Percentiles rank a stretch among this genome's conserved stretches.
These are phyloP conservation scores for Aspergillus glaucus DNA, from an alignment of 2,329 filamentous ascomycete genomes.

Conservation along the genomic window DNA sequence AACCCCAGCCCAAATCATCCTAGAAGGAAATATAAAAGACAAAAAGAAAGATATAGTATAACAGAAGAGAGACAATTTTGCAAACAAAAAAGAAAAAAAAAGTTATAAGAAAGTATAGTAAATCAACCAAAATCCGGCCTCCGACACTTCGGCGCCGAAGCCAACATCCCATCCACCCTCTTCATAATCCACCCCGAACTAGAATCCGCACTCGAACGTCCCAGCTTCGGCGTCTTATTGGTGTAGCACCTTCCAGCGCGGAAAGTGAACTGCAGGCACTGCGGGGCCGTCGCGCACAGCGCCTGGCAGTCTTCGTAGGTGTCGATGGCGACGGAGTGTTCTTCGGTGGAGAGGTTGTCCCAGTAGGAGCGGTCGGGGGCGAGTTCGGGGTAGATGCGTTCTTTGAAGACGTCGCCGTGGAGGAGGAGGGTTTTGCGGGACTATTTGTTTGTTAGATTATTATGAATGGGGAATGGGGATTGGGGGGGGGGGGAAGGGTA, in stretches of 20 bases:
- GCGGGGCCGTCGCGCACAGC: conserved; percentile 18
- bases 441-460: conserved; percentile 16
- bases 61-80: neutral
- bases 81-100: conserved; percentile 1
- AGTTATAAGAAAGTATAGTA: neutral
- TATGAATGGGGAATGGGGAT: neutral
- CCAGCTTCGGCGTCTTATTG: conserved; percentile 24
- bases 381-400: conserved; percentile 30
- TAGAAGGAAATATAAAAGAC: neutral
- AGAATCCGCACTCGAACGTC: conserved; percentile 14
- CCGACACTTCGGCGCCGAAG: conserved; percentile 21
- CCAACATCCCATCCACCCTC: conserved; percentile 23
- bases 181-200: conserved; percentile 28
- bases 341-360: conserved; percentile 31
- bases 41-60: conserved; percentile 3
- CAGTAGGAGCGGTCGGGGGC: conserved; percentile 22
- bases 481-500: conserved; percentile 33
- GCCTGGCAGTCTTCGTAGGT: conserved; percentile 27
- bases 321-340: conserved; percentile 17
- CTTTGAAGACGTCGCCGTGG: conserved; percentile 33
- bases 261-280: conserved; percentile 28
- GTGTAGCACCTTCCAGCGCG: conserved; percentile 26
- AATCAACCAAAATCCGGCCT: conserved; percentile 22
- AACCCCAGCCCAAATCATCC: neutral
- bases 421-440: conserved; percentile 20